Conservation (phyloP, 768 basidiomycete species). For the Naematelia encephala region DNA sequence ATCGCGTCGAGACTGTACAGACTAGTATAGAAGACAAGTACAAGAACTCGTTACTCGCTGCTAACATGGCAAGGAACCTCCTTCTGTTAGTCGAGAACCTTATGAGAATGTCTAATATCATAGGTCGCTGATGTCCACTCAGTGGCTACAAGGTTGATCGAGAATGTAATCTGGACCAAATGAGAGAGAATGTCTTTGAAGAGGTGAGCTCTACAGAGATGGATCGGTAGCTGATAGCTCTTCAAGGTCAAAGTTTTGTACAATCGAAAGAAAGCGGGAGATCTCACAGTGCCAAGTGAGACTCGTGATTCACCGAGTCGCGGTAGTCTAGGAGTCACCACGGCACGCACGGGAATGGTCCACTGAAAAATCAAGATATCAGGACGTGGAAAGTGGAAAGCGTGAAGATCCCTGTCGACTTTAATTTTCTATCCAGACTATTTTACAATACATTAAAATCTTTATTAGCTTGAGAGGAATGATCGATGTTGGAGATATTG, state of each 20-base stretch:
- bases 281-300: conserved; percentile 30
- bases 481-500: no score
- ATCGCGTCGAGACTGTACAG: conserved; percentile 31
- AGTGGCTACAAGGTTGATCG: conserved; percentile 48
- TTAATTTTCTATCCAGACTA: no score
- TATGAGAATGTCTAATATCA: no score
- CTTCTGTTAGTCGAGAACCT: conserved; percentile 28
- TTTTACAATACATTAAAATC: no score
- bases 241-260: conserved; percentile 33
- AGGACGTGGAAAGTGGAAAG: no score
- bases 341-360: background rate
- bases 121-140: background rate
- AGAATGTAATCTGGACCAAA: conserved; percentile 39
- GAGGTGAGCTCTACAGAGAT: no score
- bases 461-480: no score
- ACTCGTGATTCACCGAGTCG: background rate
- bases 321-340: background rate
- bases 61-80: conserved; percentile 44
- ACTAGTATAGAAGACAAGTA: conserved; percentile 20
- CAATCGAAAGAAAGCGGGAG: conserved; percentile 35
- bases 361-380: background rate
- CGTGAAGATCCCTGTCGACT: no score
- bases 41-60: conserved; percentile 46
- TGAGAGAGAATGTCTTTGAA: conserved; percentile 49
- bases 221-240: background rate